These are phyloP conservation scores for Fragosphaeria purpurea DNA, from an alignment of 2,329 filamentous ascomycete species.

Conservation along the genomic window DNA sequence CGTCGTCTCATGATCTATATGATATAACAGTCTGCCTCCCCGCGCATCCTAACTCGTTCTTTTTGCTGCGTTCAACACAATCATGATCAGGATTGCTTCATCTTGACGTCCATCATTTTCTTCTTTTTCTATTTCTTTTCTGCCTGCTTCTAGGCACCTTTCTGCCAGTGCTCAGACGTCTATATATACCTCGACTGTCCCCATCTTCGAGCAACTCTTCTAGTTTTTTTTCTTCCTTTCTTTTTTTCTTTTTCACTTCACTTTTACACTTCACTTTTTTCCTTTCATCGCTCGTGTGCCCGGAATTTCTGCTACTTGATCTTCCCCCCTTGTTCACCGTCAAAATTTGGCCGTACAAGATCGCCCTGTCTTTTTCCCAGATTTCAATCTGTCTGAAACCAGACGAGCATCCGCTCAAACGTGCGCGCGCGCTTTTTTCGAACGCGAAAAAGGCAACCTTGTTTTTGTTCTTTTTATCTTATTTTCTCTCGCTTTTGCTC, in stretches of 20 bases:
- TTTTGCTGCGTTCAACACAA: too few species aligned
- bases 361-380: slow-evolving; percentile 2
- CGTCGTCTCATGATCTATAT: too few species aligned
- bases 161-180: too few species aligned
- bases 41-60: too few species aligned
- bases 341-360: too few species aligned
- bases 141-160: neutral
- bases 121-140: neutral
- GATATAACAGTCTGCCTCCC: too few species aligned
- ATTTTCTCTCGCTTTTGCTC: too few species aligned
- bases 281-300: neutral
- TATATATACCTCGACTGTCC: too few species aligned
- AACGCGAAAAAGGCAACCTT: too few species aligned
- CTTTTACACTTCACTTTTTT: slow-evolving; percentile 18
- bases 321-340: neutral
- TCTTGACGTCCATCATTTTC: neutral
- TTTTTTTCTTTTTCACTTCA: slow-evolving; percentile 15
- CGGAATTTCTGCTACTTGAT: slow-evolving; percentile 1
- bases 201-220: slow-evolving; percentile 1
- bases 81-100: too few species aligned
- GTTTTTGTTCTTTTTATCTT: too few species aligned
- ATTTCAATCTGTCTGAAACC: slow-evolving; percentile 17
- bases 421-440: slow-evolving; percentile 31
- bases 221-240: slow-evolving; percentile 3
- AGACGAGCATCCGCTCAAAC: slow-evolving; percentile 25